Conservation (phyloP, 2,329 filamentous ascomycete species). For the Calonectria honghensis region DNA sequence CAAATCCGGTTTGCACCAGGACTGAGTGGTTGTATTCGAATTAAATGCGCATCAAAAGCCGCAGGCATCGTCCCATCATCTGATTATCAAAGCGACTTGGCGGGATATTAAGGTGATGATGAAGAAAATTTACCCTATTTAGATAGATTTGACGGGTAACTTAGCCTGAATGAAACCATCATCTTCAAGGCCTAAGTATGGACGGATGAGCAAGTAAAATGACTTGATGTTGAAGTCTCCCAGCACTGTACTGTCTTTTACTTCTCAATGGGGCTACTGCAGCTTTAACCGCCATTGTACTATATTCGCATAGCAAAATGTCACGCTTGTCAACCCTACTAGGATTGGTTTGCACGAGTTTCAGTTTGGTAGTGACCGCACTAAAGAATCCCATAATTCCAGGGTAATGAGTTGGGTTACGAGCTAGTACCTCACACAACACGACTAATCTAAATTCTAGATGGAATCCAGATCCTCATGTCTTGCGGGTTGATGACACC, state of each 20-base stretch:
- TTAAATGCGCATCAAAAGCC: not conserved
- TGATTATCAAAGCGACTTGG: not conserved
- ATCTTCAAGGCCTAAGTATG: not conserved
- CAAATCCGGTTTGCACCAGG: not conserved
- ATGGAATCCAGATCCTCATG: conserved; percentile 37
- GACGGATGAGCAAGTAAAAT: not conserved
- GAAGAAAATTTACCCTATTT: not conserved
- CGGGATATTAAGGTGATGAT: not conserved
- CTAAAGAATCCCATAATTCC: conserved; percentile 11
- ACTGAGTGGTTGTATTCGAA: too few relatives aligned
- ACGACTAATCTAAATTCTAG: not conserved
- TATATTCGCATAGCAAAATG: not conserved
- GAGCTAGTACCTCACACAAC: too few relatives aligned
- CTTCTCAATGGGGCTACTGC: not conserved
- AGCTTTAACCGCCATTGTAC: not conserved
- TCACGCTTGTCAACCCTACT: not conserved
- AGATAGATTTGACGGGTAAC: not conserved
- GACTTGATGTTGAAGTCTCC: not conserved
- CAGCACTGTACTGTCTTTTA: too few relatives aligned
- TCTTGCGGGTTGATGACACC: conserved; percentile 29
- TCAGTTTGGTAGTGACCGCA: not conserved
- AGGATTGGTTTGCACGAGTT: not conserved
- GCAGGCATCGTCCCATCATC: not conserved
- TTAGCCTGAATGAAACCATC: conserved; percentile 1
- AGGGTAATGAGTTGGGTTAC: not conserved